Conservation (phyloP, 129 eudicot genomes). For the Centaurea solstitialis region DNA sequence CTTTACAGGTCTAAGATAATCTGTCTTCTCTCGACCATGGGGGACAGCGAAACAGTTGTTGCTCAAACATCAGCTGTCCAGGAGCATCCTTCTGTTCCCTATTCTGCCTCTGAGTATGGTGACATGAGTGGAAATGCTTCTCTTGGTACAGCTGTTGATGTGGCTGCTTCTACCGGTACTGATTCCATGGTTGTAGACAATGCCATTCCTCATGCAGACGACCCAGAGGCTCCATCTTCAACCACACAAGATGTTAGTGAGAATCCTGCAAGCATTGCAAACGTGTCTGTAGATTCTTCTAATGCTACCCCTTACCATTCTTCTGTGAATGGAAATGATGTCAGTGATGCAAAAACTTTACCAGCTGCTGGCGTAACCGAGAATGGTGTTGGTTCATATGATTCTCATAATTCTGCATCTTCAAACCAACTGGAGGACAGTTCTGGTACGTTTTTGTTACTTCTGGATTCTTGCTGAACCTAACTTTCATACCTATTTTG, state of each 20-base stretch:
- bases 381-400: slow-evolving; percentile 60
- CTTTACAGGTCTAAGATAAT: slow-evolving; percentile 21
- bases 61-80: slow-evolving; percentile 51
- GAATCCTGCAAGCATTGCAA: slow-evolving; percentile 32
- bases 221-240: slow-evolving; percentile 22
- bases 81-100: slow-evolving; percentile 36
- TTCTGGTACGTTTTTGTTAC: slow-evolving; percentile 45
- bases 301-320: slow-evolving; percentile 49
- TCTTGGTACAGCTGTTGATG: slow-evolving; percentile 18
- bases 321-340: slow-evolving; percentile 48
- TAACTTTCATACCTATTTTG: neutral
- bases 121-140: slow-evolving; percentile 20
- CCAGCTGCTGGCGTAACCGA: slow-evolving; percentile 41
- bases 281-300: slow-evolving; percentile 40
- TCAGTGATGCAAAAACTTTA: slow-evolving; percentile 36
- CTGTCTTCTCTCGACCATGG: slow-evolving; percentile 35
- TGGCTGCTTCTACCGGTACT: slow-evolving; percentile 36
- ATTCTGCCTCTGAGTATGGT: slow-evolving; percentile 38
- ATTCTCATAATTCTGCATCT: slow-evolving; percentile 51
- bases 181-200: slow-evolving; percentile 22
- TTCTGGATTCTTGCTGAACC: neutral
- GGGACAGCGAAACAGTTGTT: slow-evolving; percentile 62
- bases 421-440: slow-evolving; percentile 54
- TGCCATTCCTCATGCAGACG: slow-evolving; percentile 19
- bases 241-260: slow-evolving; percentile 30